phyloP scores from a whole-genome alignment of 1,284 basidiomycete species.

The Ceratobasidium sp. region DNA sequence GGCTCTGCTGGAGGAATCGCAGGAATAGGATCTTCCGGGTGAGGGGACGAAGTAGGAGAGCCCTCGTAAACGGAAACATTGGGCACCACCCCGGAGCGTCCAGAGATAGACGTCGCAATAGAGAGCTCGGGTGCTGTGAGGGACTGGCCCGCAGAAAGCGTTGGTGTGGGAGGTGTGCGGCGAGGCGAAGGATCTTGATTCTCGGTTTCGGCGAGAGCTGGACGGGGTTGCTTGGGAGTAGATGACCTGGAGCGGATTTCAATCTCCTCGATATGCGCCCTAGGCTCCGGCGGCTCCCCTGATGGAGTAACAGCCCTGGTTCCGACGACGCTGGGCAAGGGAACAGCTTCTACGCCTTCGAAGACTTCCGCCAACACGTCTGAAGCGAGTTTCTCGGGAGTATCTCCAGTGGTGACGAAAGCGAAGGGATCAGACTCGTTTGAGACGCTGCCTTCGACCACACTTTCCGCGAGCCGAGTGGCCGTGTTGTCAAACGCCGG shows the following conservation, averaged over 20 bases:
- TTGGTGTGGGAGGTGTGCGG: constrained; percentile 31
- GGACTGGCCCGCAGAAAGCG: constrained; percentile 25
- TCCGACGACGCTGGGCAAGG: constrained; percentile 1
- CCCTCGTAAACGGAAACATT: constrained; percentile 35
- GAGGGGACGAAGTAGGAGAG: constrained; percentile 22
- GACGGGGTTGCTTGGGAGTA: constrained; percentile 6
- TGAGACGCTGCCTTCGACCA: constrained; percentile 7
- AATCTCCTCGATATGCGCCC: constrained; percentile 18
- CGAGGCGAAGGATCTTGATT: constrained; percentile 24
- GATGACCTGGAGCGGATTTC: constrained; percentile 15
- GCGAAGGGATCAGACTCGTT: neutral
- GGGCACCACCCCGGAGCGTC: neutral
- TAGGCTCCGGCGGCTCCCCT: neutral
- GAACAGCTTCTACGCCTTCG: constrained; percentile 12
- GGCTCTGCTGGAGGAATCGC: neutral
- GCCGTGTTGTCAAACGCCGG: neutral
- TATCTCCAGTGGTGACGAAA: neutral
- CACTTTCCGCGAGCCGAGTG: neutral
- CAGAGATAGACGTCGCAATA: constrained; percentile 36
- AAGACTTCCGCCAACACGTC: constrained; percentile 36
- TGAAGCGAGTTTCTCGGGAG: constrained; percentile 33
- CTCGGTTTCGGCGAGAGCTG: neutral
- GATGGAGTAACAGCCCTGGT: constrained; percentile 22
- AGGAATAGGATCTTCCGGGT: neutral
- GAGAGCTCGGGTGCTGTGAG: constrained; percentile 34